These are phyloP conservation scores for Kwoniella dejecticola DNA, from an alignment of 768 basidiomycete genomes.

Conservation along the genomic window DNA sequence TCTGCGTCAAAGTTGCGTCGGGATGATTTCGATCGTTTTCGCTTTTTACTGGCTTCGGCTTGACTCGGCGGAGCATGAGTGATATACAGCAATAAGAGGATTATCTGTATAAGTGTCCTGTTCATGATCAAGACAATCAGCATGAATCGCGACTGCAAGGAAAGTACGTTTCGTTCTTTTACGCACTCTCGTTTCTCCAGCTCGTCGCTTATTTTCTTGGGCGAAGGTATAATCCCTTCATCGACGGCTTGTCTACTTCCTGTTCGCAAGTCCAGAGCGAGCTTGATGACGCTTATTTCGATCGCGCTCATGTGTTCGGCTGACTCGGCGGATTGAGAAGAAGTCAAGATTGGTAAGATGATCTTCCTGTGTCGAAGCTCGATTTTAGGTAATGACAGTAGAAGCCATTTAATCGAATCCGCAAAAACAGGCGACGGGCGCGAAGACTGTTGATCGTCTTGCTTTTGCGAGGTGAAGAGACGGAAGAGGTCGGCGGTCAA, in stretches of 20 bases:
- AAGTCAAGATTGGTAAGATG: conserved; percentile 22
- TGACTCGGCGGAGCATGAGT: not conserved
- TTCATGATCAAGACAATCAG: not conserved
- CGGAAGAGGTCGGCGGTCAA: conserved; percentile 25
- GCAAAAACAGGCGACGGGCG: no score
- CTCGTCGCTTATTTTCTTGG: conserved; percentile 41
- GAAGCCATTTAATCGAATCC: not conserved
- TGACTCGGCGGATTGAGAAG: not conserved
- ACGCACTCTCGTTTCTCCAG: conserved; percentile 51
- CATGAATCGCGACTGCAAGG: not conserved
- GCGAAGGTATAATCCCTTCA: conserved; percentile 13
- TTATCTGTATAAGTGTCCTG: conserved; percentile 45
- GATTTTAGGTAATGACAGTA: conserved; percentile 35
- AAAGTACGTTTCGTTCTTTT: not conserved
- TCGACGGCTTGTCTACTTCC: conserved; percentile 27
- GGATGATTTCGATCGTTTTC: conserved; percentile 28
- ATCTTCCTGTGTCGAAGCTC: conserved; percentile 35
- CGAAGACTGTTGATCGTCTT: no score
- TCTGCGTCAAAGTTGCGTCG: not conserved
- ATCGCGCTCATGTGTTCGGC: not conserved
- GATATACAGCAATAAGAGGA: conserved; percentile 32
- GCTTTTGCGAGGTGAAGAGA: no score
- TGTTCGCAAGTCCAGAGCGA: conserved; percentile 25
- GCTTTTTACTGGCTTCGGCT: conserved; percentile 22
- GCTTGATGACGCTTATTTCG: conserved; percentile 5